Evolutionary conservation across 2,329 filamentous ascomycete genomes (phyloP), one percentile per base, ranked within the genome.

Genomic region (Neonectria faginata): DNA sequence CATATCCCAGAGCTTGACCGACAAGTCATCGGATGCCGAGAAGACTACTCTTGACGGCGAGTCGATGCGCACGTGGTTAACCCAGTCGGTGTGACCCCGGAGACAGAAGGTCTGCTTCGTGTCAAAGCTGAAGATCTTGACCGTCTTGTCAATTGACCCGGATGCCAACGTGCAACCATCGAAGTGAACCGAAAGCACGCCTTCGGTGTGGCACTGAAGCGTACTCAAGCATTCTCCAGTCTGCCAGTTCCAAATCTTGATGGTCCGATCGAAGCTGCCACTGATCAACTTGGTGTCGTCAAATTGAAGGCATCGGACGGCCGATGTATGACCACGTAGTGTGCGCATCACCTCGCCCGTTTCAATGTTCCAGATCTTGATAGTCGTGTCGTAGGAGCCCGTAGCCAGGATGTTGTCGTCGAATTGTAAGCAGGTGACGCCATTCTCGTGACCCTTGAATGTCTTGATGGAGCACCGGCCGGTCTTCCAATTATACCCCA

Each of bases 401-500:
- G 95, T 97, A 9, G 94, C 95, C 55, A 99, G 85, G 64, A 97
- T 92, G 70, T 92, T 93, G 70, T 98, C 94, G 71, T 97, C 92
- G 66, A 99, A 83, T 64, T 83, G 80, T 9, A 83, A 74, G 52
- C 81, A 83, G 2, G 80, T 83, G 42, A 83, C 76, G 42, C 95
- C 95, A 76, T 97, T 97, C 11, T 88, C 90, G 78, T 98, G 85
- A 1, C 94, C 95, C 71, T 90, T 91, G 78, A 99, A 93, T 12
- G 92, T 88, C 75, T 91, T 94, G 70, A 92, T 91, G 7, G 90
- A 90, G 80, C 91, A 98, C 41, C 95, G 89, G 4, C 96, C 95
- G 68, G 97, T 94, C 78, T 97, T 97, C 96, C 96, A 99, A 78
- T 98, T 98, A 65, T 91, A 96, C 56, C 96, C 95, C 52, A 99